phyloP scores from a whole-genome alignment of 2,329 filamentous ascomycete genomes.

The Pseudogymnoascus sp. region DNA sequence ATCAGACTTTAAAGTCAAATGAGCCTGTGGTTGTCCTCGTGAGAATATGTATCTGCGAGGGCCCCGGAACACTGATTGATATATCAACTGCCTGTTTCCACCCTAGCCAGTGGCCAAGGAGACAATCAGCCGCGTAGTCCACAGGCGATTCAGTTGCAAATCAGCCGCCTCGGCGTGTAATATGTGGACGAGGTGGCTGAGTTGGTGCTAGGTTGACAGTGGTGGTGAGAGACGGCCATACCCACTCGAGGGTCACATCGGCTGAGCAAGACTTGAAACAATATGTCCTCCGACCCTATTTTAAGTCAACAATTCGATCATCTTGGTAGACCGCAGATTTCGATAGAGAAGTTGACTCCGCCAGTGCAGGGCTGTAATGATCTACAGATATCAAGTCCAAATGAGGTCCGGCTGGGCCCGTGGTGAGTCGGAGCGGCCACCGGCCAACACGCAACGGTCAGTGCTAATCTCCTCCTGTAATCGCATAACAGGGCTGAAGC shows the following conservation, averaged over 20 bases:
- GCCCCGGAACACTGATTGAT: neutral
- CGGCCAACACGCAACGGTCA: neutral
- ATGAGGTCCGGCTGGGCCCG: neutral
- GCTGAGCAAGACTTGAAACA: neutral
- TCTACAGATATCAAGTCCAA: neutral
- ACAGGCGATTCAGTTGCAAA: neutral
- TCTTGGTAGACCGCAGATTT: neutral
- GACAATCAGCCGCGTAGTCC: neutral
- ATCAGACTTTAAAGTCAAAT: neutral
- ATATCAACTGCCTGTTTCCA: neutral
- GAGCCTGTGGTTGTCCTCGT: neutral
- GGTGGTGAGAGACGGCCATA: neutral
- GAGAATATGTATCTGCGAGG: neutral
- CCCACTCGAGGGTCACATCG: neutral
- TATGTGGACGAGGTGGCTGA: neutral
- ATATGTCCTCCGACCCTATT: neutral
- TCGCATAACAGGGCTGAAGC: neutral
- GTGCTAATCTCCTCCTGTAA: neutral
- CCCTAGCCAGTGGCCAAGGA: neutral
- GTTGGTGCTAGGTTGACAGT: neutral
- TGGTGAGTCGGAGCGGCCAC: neutral
- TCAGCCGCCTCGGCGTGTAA: neutral
- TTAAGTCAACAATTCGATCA: neutral
- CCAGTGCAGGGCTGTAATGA: neutral
- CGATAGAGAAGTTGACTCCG: neutral